phyloP scores from a whole-genome alignment of 2,329 filamentous ascomycete species.

The Nemania sp. region DNA sequence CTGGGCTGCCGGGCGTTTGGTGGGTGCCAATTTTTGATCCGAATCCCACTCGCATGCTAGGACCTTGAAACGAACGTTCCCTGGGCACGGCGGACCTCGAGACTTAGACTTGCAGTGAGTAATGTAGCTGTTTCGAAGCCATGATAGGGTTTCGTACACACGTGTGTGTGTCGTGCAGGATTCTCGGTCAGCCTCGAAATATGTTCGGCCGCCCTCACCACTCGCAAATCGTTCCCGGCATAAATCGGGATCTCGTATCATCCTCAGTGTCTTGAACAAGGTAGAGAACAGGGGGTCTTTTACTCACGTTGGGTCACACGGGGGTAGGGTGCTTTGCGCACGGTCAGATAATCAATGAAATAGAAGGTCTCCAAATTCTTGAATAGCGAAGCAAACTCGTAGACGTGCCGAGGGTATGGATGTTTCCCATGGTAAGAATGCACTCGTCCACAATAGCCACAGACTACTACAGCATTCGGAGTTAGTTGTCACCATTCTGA shows the following conservation, averaged over 20 bases:
- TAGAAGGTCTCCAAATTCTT: conserved; percentile 50
- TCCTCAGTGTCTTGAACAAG: conserved; percentile 14
- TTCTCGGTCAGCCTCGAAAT: conserved; percentile 42
- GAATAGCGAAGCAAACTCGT: conserved; percentile 49
- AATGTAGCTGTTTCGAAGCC: conserved; percentile 47
- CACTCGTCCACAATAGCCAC: conserved; percentile 42
- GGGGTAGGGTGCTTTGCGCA: conserved; percentile 36
- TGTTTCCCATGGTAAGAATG: conserved; percentile 37
- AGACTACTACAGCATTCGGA: conserved; percentile 30
- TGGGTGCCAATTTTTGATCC: conserved; percentile 23
- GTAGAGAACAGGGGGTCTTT: neutral
- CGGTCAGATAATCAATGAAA: conserved; percentile 50
- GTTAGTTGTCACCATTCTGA: neutral
- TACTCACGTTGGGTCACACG: conserved; percentile 27
- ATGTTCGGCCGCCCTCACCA: conserved; percentile 35
- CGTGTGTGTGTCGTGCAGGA: conserved; percentile 45
- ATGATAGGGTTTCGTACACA: conserved; percentile 44
- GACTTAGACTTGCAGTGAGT: conserved; percentile 43
- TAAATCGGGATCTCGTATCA: conserved; percentile 13
- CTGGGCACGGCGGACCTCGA: conserved; percentile 41
- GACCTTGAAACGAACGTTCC: conserved; percentile 47
- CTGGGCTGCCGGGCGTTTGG: conserved; percentile 19
- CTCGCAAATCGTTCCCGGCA: conserved; percentile 37
- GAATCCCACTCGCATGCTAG: conserved; percentile 48
- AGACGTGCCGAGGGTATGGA: conserved; percentile 47